These are phyloP conservation scores for Megacollybia marginata DNA, from an alignment of 768 basidiomycete genomes.

Conservation along the genomic window DNA sequence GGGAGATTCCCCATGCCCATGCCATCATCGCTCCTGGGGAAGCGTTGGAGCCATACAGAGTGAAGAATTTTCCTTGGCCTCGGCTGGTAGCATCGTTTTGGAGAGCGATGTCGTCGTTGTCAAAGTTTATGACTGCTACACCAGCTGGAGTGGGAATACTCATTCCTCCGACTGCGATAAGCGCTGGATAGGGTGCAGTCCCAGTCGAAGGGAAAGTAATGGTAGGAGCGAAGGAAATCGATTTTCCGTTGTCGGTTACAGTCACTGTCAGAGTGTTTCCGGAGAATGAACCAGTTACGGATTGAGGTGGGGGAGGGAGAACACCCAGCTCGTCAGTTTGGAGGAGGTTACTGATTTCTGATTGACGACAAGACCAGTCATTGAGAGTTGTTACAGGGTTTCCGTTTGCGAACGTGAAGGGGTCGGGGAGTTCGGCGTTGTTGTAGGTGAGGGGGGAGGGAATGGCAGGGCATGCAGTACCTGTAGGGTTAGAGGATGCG, in stretches of 20 bases:
- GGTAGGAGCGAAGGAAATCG: slow-evolving; percentile 40
- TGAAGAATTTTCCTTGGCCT: slow-evolving; percentile 51
- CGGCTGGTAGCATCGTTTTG: slow-evolving; percentile 38
- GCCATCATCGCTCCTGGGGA: slow-evolving; percentile 50
- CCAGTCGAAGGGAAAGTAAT: slow-evolving; percentile 37
- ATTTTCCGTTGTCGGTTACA: slow-evolving; percentile 35
- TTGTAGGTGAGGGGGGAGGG: too few relatives aligned
- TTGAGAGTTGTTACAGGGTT: slow-evolving; percentile 31
- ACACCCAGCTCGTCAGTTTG: slow-evolving; percentile 49
- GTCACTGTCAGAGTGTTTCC: slow-evolving; percentile 41
- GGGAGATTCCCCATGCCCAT: slow-evolving; percentile 56
- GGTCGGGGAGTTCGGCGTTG: slow-evolving; percentile 40
- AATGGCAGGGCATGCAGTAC: too few relatives aligned
- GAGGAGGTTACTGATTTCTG: slow-evolving; percentile 40
- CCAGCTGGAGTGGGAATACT: slow-evolving; percentile 30
- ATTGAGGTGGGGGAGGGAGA: slow-evolving; percentile 38
- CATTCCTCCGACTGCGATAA: slow-evolving; percentile 44
- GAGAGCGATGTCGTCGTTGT: slow-evolving; percentile 47
- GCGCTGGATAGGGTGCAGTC: slow-evolving; percentile 40
- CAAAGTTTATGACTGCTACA: slow-evolving; percentile 39
- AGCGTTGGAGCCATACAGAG: slow-evolving; percentile 39
- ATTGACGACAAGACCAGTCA: slow-evolving; percentile 45
- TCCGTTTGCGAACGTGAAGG: slow-evolving; percentile 45
- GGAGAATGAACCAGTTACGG: slow-evolving; percentile 36
- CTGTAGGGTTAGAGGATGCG: too few relatives aligned